Evolutionary conservation across 257 asterid genomes (phyloP).

Genomic region (Scutellaria minor): DNA sequence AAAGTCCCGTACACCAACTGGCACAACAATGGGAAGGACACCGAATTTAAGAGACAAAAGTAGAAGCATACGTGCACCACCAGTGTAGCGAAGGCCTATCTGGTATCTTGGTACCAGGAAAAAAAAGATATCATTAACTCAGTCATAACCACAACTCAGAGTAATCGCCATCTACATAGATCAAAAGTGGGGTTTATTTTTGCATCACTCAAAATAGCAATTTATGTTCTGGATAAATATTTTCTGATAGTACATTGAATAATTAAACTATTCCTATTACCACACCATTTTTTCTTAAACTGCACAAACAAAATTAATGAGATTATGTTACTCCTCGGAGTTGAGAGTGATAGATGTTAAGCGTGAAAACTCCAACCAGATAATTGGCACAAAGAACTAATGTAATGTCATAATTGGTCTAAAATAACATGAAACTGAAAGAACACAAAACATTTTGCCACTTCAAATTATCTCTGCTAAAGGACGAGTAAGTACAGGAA

Average conservation of each 20-base stretch:
- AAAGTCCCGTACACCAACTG: conserved; percentile 89
- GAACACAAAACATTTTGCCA: neutral
- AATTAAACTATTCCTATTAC: neutral
- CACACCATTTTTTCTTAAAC: conserved; percentile 3
- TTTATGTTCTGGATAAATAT: conserved; percentile 12
- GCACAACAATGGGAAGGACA: conserved; percentile 78
- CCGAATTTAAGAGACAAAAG: conserved; percentile 80
- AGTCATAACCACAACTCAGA: neutral
- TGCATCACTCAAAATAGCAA: conserved; percentile 12
- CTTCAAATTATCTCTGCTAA: neutral
- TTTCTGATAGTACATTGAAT: conserved; percentile 1
- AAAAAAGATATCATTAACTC: conserved; percentile 9
- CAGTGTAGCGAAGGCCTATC: conserved; percentile 67
- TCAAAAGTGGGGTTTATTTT: conserved; percentile 4
- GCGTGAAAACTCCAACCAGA: conserved; percentile 19
- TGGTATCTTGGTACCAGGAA: conserved; percentile 66
- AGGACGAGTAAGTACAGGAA: neutral
- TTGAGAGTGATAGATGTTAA: conserved; percentile 1
- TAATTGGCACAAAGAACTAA: conserved; percentile 7
- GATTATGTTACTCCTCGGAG: conserved; percentile 4
- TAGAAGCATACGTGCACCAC: conserved; percentile 96
- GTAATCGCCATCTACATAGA: conserved; percentile 7
- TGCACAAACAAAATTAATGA: conserved; percentile 16
- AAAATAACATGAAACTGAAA: conserved; percentile 3
- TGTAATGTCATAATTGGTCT: conserved; percentile 5